Conservation (phyloP, 495 filamentous ascomycete genomes). For the Aspergillus kassunensis region DNA sequence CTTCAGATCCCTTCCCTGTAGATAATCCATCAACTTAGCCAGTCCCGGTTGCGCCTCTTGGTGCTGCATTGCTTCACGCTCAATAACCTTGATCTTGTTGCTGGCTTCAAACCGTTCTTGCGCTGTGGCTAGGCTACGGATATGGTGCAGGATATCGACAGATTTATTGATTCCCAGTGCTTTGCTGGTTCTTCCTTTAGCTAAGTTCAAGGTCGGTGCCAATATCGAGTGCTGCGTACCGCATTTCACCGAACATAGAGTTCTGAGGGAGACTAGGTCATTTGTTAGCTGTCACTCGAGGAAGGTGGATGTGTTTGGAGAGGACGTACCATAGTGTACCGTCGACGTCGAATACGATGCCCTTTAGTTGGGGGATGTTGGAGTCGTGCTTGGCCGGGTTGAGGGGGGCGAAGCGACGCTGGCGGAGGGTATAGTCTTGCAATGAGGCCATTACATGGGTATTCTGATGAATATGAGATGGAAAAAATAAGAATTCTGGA, state of each 20-base stretch:
- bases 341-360: slow-evolving; percentile 93
- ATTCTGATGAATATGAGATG: not conserved
- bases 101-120: slow-evolving; percentile 60
- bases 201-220: not conserved
- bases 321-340: slow-evolving; percentile 78
- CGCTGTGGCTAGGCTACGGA: slow-evolving; percentile 63
- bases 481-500: too few species aligned
- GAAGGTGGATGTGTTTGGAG: too few species aligned
- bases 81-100: slow-evolving; percentile 70
- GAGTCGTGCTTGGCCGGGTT: slow-evolving; percentile 26
- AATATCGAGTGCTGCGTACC: slow-evolving; percentile 36
- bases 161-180: slow-evolving; percentile 63
- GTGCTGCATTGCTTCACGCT: slow-evolving; percentile 69
- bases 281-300: not conserved
- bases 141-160: slow-evolving; percentile 83
- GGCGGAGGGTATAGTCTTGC: slow-evolving; percentile 28
- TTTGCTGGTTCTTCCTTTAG: slow-evolving; percentile 30
- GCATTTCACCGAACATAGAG: slow-evolving; percentile 92
- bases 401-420: slow-evolving; percentile 54
- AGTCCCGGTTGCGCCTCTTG: slow-evolving; percentile 83
- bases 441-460: slow-evolving; percentile 29
- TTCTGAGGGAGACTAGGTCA: slow-evolving; percentile 72
- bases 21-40: slow-evolving; percentile 68
- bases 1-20: slow-evolving; percentile 58
- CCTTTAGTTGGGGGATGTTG: slow-evolving; percentile 59